Base-by-base conservation (phyloP, 371 early-diverging fungal genomes). In the Homolaphlyctis polyrhiza region DNA sequence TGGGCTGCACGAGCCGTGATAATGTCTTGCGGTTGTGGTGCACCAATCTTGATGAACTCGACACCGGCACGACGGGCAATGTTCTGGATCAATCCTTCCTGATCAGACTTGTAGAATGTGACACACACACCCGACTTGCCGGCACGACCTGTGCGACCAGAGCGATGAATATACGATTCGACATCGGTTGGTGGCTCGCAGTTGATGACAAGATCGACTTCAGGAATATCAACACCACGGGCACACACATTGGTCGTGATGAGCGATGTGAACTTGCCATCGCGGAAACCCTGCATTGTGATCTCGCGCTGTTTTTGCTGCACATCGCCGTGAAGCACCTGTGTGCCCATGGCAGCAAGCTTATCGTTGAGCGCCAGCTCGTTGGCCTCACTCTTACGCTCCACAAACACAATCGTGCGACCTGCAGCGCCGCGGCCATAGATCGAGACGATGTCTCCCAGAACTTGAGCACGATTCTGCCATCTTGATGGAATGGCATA, bases 81-180 rank as follows among this genome's bases (percentile, higher is more conserved):
- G 66, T 79, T 85, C 35, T 81, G 75, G 28, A 94, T 74, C 65
- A 89, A 79, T 68, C 87, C 85, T 68, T 89, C 87, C 73, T 94
- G 92, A 35, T 81, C 79, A 30, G 91, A 87, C 69, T 93, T 94
- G 80, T 84, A 94, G 75, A 95, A 92, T 30, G 93, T 94, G 35
- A 97, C 88, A 71, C 95, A 93, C 16, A 86, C 85, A 60, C 99
- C 98, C 34, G 82, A 80, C 54, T 89, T 88, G 29, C 96, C 96
- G 13, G 95, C 96, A 77, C 97, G 91, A 35, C 96, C 99, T 0
- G 99, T 98, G 75, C 99, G 89, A n/a, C 99, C 99, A 6, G 92
- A 90, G 45, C 99, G 87, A 81, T 98, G 99, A 39, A 97, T 91
- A 75, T 95, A 98, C 49, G 92, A 87, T 71, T 98, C 96, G 25